Conservation (phyloP, 768 basidiomycete genomes). For the Mycena albidolilacea region DNA sequence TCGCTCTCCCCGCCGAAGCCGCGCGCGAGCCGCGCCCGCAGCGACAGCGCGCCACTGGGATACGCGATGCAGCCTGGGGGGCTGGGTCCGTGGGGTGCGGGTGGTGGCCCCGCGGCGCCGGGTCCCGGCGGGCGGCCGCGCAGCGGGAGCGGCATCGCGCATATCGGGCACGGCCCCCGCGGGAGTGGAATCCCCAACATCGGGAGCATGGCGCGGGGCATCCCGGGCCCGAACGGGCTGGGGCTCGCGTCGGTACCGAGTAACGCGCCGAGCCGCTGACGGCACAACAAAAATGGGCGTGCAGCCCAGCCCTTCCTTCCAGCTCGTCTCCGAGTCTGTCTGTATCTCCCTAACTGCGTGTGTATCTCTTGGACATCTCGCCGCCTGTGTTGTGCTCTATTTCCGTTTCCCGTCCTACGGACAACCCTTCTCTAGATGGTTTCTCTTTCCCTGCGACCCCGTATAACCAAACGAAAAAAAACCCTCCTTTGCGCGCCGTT, state of each 20-base stretch:
- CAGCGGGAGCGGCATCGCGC: conserved; percentile 66
- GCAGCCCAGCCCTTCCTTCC: conserved; percentile 14
- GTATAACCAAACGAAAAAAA: neutral
- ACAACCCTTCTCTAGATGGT: conserved; percentile 23
- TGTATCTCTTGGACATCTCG: conserved; percentile 27
- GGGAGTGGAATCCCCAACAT: conserved; percentile 54
- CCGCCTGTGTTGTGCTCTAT: neutral
- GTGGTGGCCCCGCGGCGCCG: conserved; percentile 45
- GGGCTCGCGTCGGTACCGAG: conserved; percentile 52
- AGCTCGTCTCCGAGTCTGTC: neutral
- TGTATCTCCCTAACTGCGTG: conserved; percentile 4
- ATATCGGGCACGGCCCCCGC: conserved; percentile 40
- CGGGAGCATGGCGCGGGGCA: conserved; percentile 52
- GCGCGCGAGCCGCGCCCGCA: conserved; percentile 68
- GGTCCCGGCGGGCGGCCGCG: conserved; percentile 57
- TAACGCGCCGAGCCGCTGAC: conserved; percentile 40
- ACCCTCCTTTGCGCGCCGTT: conserved; percentile 6
- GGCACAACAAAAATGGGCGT: conserved; percentile 34
- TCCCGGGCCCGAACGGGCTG: conserved; percentile 44
- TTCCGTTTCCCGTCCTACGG: neutral
- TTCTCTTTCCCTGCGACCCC: neutral
- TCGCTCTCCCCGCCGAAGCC: conserved; percentile 50
- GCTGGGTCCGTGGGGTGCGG: conserved; percentile 44
- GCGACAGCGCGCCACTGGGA: conserved; percentile 78
- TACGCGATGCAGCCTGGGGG: conserved; percentile 52